Base-by-base conservation (phyloP, 805 yeast species). In the Candida fluviatilis region DNA sequence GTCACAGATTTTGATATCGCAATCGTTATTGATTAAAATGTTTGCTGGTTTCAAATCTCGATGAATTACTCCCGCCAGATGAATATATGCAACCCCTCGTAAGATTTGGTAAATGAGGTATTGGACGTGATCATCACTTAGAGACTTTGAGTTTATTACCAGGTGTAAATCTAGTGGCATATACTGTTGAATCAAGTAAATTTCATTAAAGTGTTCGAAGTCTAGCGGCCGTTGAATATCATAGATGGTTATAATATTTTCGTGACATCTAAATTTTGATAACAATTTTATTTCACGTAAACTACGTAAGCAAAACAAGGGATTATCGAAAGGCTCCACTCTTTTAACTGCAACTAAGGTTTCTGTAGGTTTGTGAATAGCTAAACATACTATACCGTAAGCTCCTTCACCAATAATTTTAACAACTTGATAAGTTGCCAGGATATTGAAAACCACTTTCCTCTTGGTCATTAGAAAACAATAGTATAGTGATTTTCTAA, bases 321-420 rank as follows among this genome's bases (percentile, higher is more conserved):
- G 71, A 50, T 77, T 75, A 36, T 76, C 74, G 54, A 84, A 83
- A 0, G 93, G 90, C 40, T 78, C 78, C 5, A 85, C 79, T 54
- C 80, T 84, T 57, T 85, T 85, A 41, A 85, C 84, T 1, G 95
- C 95, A 2, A 85, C 93, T 42, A 69, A 67, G 1, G 75, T 70
- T 14, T 75, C 71, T 1, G 84, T 69, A 10, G 82, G 80, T 41
- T 68, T 69, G 48, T 82, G 87, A 8, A 70, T 56, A 0, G 89
- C 93, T 3, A 79, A 71, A 34, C 84, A 82, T 4, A 85, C 95
- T 2, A 83, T 73, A 0, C 95, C 93, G 48, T 85, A 85, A 0
- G 93, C 89, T 1, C 95, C 95, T 55, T 82, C 86, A 4, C 95
- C 95, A 4, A 85, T 63, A 4, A 82, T 64, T 41, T 76, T 78